These are phyloP conservation scores for Solanum virginianum DNA, from an alignment of 257 asterid species.

Conservation along the genomic window DNA sequence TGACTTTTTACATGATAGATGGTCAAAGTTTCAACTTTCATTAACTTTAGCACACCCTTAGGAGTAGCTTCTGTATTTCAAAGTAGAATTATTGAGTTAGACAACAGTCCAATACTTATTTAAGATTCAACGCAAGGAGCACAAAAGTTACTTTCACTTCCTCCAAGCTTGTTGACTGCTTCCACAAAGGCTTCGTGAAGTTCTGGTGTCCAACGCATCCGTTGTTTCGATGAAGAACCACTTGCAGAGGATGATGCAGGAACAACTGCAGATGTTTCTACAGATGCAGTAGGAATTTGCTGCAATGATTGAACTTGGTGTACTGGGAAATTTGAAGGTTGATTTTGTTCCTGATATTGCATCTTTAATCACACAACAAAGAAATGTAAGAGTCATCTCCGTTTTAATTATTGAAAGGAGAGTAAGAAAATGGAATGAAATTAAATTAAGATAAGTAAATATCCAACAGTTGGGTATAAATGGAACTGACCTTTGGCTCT, in stretches of 20 bases:
- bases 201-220: constrained; percentile 95
- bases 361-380: constrained; percentile 11
- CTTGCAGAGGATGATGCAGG: constrained; percentile 48
- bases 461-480: not conserved
- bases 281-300: constrained; percentile 34
- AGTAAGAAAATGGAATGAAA: not conserved
- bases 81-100: not conserved
- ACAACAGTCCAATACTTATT: not conserved
- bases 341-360: constrained; percentile 26
- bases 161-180: constrained; percentile 84
- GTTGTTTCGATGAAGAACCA: constrained; percentile 62
- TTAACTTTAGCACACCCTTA: constrained; percentile 19
- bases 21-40: constrained; percentile 24
- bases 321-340: constrained; percentile 18
- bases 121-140: not conserved
- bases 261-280: constrained; percentile 30
- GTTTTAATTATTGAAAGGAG: not conserved
- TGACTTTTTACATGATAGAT: constrained; percentile 31
- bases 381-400: not conserved
- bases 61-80: constrained; percentile 8
- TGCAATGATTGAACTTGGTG: constrained; percentile 36
- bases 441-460: not conserved
- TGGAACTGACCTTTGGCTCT: constrained; percentile 23
- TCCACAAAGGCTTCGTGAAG: constrained; percentile 83
- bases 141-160: constrained; percentile 59